Evolutionary conservation across 306 rosid species (phyloP).

Genomic region (Quercus cerris): DNA sequence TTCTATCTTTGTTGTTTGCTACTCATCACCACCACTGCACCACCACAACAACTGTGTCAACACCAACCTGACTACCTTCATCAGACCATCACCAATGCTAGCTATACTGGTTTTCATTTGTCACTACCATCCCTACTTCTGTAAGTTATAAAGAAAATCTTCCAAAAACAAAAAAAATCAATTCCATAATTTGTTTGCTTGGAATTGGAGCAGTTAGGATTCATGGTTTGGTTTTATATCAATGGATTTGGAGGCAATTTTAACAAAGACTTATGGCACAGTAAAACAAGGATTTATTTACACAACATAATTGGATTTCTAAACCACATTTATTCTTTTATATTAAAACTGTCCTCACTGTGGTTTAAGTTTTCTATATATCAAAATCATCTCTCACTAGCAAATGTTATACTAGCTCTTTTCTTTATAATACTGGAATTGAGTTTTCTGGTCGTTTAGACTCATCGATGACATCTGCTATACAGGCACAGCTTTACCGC

Average conservation of each 20-base stretch:
- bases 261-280: not conserved
- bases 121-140: not conserved
- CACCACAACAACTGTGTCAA: not conserved
- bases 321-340: not conserved
- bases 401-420: not conserved
- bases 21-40: not conserved
- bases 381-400: not conserved
- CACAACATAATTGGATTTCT: not conserved
- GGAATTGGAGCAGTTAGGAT: not conserved
- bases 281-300: not conserved
- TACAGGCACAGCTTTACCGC: constrained; percentile 85
- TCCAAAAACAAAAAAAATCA: not conserved
- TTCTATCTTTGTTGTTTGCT: not conserved
- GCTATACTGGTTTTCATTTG: not conserved
- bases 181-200: not conserved
- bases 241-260: not conserved
- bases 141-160: not conserved
- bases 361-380: not conserved
- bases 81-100: not conserved
- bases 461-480: constrained; percentile 8
- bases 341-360: not conserved
- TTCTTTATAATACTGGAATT: constrained; percentile 2
- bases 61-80: not conserved
- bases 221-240: not conserved
- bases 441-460: constrained; percentile 7